phyloP scores from a whole-genome alignment of 1,284 basidiomycete genomes.

The Peniophora sp. region DNA sequence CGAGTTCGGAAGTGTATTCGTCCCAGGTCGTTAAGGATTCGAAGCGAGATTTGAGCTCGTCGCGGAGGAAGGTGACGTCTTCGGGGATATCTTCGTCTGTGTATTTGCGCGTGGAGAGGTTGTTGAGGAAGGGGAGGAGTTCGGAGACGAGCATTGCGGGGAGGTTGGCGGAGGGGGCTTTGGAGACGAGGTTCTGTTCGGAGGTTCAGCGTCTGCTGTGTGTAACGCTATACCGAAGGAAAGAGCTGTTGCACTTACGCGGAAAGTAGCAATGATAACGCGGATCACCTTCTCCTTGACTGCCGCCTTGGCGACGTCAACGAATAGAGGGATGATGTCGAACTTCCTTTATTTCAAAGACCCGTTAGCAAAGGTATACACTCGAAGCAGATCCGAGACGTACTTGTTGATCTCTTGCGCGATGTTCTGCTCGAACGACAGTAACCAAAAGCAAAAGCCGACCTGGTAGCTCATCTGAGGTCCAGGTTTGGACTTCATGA shows the following conservation, averaged over 20 bases:
- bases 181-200: constrained; percentile 75
- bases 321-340: constrained; percentile 84
- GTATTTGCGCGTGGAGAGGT: constrained; percentile 82
- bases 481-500: constrained; percentile 64
- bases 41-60: constrained; percentile 76
- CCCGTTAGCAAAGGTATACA: too few relatives aligned
- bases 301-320: constrained; percentile 80
- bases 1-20: constrained; percentile 88
- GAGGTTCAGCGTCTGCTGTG: not conserved
- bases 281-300: constrained; percentile 98
- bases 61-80: constrained; percentile 80
- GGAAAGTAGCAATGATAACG: constrained; percentile 89
- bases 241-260: constrained; percentile 36
- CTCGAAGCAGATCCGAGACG: too few relatives aligned
- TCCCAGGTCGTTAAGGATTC: constrained; percentile 93
- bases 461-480: constrained; percentile 97
- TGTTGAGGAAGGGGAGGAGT: constrained; percentile 81
- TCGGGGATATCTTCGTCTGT: constrained; percentile 92
- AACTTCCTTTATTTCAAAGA: constrained; percentile 75
- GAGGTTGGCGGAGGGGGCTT: constrained; percentile 78
- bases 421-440: constrained; percentile 84
- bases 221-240: not conserved
- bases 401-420: constrained; percentile 62
- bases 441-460: constrained; percentile 87
- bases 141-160: constrained; percentile 90